phyloP scores from a whole-genome alignment of 805 yeast species.

The Nakazawaea holstii region DNA sequence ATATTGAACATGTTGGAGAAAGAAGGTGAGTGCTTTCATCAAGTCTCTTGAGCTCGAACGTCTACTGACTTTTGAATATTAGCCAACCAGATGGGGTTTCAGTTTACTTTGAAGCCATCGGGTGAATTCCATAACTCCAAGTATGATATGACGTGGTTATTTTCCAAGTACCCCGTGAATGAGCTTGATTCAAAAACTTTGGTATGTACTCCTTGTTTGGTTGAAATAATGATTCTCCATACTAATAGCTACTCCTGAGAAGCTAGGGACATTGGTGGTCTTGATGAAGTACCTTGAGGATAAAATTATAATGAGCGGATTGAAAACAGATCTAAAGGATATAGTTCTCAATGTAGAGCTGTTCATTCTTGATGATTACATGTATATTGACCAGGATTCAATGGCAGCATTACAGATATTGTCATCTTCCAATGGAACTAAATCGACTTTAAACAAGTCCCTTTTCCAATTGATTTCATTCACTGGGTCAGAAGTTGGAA shows the following conservation, averaged over 20 bases:
- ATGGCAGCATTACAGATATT: slow-evolving; percentile 22
- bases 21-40: background rate
- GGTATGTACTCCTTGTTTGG: too few relatives aligned
- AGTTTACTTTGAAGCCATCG: background rate
- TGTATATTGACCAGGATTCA: slow-evolving; percentile 25
- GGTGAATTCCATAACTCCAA: background rate
- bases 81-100: background rate
- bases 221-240: too few relatives aligned
- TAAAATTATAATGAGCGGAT: background rate
- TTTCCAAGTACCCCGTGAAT: background rate
- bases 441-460: slow-evolving; percentile 13
- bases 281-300: background rate
- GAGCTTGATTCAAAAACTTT: too few relatives aligned
- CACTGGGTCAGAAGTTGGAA: slow-evolving; percentile 26
- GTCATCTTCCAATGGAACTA: slow-evolving; percentile 13
- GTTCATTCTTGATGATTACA: slow-evolving; percentile 6
- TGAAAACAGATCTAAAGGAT: slow-evolving; percentile 1
- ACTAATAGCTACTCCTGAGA: too few relatives aligned
- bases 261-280: background rate
- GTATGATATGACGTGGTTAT: background rate
- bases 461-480: slow-evolving; percentile 18
- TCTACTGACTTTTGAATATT: background rate
- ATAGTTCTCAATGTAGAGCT: slow-evolving; percentile 7
- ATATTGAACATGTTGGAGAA: background rate
- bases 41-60: too few relatives aligned